These are phyloP conservation scores for Poronia punctata DNA, from an alignment of 495 filamentous ascomycete genomes.

Conservation along the genomic window DNA sequence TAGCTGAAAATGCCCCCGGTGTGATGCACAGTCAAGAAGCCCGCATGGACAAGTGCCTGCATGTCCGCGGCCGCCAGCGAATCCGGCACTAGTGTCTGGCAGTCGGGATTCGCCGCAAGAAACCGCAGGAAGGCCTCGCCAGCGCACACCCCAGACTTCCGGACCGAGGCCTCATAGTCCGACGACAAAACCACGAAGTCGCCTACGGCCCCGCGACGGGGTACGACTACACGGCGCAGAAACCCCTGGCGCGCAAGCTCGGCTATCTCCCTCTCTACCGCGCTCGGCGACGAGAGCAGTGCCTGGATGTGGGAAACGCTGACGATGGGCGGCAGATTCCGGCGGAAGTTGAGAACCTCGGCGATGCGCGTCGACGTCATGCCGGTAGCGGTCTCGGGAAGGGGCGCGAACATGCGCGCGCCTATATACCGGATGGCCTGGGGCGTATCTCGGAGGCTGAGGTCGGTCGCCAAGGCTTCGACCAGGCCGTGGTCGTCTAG, in stretches of 20 bases:
- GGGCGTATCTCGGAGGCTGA: slow-evolving; percentile 54
- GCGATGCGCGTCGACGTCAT: slow-evolving; percentile 70
- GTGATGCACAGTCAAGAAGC: slow-evolving; percentile 60
- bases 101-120: slow-evolving; percentile 48
- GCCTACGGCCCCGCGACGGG: slow-evolving; percentile 58
- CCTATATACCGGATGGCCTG: slow-evolving; percentile 57
- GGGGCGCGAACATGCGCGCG: slow-evolving; percentile 57
- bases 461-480: slow-evolving; percentile 43
- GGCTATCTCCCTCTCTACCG: slow-evolving; percentile 66
- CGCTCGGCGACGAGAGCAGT: slow-evolving; percentile 56
- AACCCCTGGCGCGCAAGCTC: slow-evolving; percentile 52
- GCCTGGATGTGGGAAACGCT: slow-evolving; percentile 67
- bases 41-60: slow-evolving; percentile 56
- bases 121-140: slow-evolving; percentile 54
- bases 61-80: slow-evolving; percentile 46
- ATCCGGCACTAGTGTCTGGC: slow-evolving; percentile 40
- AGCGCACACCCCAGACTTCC: slow-evolving; percentile 28
- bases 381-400: slow-evolving; percentile 56
- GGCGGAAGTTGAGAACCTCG: slow-evolving; percentile 61
- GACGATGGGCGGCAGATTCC: slow-evolving; percentile 59
- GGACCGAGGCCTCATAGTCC: slow-evolving; percentile 56
- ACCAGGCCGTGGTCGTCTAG: slow-evolving; percentile 52
- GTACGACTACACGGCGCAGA: slow-evolving; percentile 59
- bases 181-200: slow-evolving; percentile 61
- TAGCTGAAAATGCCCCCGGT: slow-evolving; percentile 34